Percentiles rank a stretch among this genome's conserved stretches.
phyloP scores from a whole-genome alignment of 2,329 filamentous ascomycete species.

The Triangularia verruculosa region DNA sequence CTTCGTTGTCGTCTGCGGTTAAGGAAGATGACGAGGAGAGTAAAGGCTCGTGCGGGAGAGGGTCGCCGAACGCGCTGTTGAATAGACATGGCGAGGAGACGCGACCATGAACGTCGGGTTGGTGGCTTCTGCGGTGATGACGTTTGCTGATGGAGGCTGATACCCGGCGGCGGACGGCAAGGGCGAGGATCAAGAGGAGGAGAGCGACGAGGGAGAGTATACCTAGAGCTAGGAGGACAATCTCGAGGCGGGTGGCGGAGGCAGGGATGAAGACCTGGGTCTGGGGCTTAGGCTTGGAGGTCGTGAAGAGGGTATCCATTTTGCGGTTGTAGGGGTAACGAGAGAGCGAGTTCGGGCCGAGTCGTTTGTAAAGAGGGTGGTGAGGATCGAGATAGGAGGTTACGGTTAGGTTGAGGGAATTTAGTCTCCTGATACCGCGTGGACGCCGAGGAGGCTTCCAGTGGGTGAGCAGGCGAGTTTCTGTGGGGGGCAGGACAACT shows the following conservation, averaged over 20 bases:
- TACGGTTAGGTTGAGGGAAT: not conserved
- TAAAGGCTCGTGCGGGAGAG: conserved; percentile 24
- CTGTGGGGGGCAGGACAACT: not conserved
- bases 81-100: conserved; percentile 18
- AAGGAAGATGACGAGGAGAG: conserved; percentile 11
- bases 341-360: not conserved
- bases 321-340: not conserved
- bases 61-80: conserved; percentile 13
- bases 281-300: not conserved
- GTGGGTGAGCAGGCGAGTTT: conserved; percentile 8
- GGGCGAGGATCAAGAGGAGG: conserved; percentile 34
- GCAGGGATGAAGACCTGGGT: not conserved
- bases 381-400: not conserved
- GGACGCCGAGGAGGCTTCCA: conserved; percentile 11
- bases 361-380: not conserved
- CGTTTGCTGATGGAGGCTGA: not conserved
- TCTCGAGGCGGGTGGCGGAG: conserved; percentile 32
- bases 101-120: not conserved
- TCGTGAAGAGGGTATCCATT: not conserved
- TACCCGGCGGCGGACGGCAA: conserved; percentile 27
- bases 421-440: not conserved
- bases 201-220: conserved; percentile 35
- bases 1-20: not conserved
- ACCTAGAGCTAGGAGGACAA: conserved; percentile 34
- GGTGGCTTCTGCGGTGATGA: conserved; percentile 1